These are phyloP conservation scores for Cocos nucifera DNA, from an alignment of 176 grass and related monocot species.

Conservation along the genomic window DNA sequence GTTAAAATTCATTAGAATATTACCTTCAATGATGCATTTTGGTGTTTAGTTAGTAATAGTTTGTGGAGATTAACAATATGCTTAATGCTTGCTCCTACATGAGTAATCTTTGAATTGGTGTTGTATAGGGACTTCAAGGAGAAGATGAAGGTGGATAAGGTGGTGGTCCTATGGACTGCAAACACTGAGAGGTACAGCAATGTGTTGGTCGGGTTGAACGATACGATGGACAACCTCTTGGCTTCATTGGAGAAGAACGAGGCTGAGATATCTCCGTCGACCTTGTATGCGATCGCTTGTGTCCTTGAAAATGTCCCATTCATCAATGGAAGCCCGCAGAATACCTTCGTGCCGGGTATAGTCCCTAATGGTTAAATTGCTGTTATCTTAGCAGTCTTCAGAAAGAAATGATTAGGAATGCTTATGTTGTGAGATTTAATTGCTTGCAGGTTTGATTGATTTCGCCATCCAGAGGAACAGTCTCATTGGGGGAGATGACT, in stretches of 20 bases:
- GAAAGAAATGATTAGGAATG: background rate
- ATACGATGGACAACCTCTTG: slow-evolving; percentile 72
- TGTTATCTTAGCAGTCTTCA: background rate
- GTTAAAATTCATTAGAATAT: no score
- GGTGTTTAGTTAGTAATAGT: no score
- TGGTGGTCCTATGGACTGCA: slow-evolving; percentile 94
- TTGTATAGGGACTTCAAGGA: slow-evolving; percentile 83
- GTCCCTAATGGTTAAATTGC: slow-evolving; percentile 1
- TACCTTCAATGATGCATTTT: no score
- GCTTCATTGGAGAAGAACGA: slow-evolving; percentile 65
- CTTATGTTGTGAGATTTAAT: slow-evolving; percentile 6
- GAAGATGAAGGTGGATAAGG: slow-evolving; percentile 78
- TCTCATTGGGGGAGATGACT: slow-evolving; percentile 92
- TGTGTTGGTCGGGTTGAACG: slow-evolving; percentile 64
- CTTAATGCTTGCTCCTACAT: no score
- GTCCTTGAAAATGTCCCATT: slow-evolving; percentile 78
- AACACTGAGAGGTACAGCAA: slow-evolving; percentile 94
- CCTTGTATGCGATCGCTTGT: slow-evolving; percentile 74
- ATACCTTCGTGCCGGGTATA: slow-evolving; percentile 90
- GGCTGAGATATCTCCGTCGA: slow-evolving; percentile 76
- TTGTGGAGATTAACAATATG: no score
- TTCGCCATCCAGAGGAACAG: slow-evolving; percentile 78
- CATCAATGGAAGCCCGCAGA: slow-evolving; percentile 95
- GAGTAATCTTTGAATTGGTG: no score
- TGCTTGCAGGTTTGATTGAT: slow-evolving; percentile 66